Evolutionary conservation across 2,329 filamentous ascomycete genomes (phyloP).

Genomic region (Verticillium nubilum): DNA sequence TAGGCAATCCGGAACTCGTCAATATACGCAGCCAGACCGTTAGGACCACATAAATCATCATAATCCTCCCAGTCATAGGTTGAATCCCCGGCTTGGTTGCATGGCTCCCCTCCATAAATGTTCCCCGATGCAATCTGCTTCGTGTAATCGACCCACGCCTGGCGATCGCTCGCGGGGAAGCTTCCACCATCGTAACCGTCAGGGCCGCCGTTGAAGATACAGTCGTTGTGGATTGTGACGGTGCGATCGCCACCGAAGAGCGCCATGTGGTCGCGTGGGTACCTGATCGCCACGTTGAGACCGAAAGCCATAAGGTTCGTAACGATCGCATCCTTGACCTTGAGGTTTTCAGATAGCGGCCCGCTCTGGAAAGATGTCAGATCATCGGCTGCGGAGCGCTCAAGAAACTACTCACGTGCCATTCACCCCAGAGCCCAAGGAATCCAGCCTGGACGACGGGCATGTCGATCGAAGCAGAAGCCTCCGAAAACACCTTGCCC

Average conservation of each 20-base stretch:
- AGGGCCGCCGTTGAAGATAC: slow-evolving; percentile 24
- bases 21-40: slow-evolving; percentile 10
- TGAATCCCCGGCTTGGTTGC: slow-evolving; percentile 4
- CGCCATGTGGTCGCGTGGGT: slow-evolving; percentile 9
- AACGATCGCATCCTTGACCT: slow-evolving; percentile 6
- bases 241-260: slow-evolving; percentile 10
- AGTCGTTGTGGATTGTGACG: slow-evolving; percentile 25
- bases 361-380: slow-evolving; percentile 3
- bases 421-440: slow-evolving; percentile 12
- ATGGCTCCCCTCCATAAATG: slow-evolving; percentile 12
- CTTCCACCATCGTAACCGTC: slow-evolving; percentile 10
- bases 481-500: slow-evolving; percentile 7
- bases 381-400: background rate
- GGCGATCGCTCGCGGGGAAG: slow-evolving; percentile 7
- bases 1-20: background rate
- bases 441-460: slow-evolving; percentile 14
- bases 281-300: slow-evolving; percentile 10
- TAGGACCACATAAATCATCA: slow-evolving; percentile 8
- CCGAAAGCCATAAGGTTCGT: slow-evolving; percentile 4
- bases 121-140: slow-evolving; percentile 6
- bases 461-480: slow-evolving; percentile 6
- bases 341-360: slow-evolving; percentile 6
- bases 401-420: slow-evolving; percentile 9
- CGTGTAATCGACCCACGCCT: slow-evolving; percentile 11
- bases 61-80: slow-evolving; percentile 11